Evolutionary conservation across 352 stramenopile genomes (phyloP).

Genomic region (Globisporangium cylindrosporum): DNA sequence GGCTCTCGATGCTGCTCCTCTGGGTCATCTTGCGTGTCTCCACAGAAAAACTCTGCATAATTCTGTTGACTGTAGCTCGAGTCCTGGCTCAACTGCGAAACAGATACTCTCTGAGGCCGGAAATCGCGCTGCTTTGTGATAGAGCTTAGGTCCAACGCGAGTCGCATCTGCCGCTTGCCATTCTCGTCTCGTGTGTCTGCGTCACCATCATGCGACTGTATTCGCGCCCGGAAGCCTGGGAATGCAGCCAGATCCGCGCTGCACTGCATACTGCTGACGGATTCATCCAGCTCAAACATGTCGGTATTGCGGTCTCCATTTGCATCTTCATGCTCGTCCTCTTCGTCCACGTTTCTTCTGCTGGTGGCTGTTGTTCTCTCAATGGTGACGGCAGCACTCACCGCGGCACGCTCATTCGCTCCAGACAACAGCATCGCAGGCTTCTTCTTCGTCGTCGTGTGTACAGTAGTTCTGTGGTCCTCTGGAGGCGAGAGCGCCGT

Average conservation of each 20-base stretch:
- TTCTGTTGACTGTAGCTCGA: slow-evolving; percentile 25
- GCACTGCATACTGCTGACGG: slow-evolving; percentile 34
- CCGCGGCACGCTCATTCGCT: background rate
- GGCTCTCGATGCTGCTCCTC: slow-evolving; percentile 2
- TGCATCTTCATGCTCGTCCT: background rate
- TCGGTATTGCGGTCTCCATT: slow-evolving; percentile 6
- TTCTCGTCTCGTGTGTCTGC: background rate
- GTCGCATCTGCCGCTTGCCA: slow-evolving; percentile 17
- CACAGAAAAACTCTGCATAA: slow-evolving; percentile 46
- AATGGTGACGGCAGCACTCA: background rate
- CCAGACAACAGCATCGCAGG: background rate
- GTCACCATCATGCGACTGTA: background rate
- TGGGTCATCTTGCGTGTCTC: slow-evolving; percentile 54
- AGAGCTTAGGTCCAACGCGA: slow-evolving; percentile 35
- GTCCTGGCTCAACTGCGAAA: slow-evolving; percentile 20
- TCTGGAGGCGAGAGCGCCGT: slow-evolving; percentile 12
- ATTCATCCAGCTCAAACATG: background rate
- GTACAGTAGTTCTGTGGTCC: background rate
- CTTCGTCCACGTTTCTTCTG: background rate
- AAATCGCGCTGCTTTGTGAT: slow-evolving; percentile 7
- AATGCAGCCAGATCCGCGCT: slow-evolving; percentile 65
- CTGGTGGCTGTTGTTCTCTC: background rate
- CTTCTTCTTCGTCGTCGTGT: background rate
- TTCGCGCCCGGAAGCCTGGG: slow-evolving; percentile 28
- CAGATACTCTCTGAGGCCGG: slow-evolving; percentile 12